These are phyloP conservation scores for Solanum piurae DNA, from an alignment of 257 asterid genomes.

Conservation along the genomic window DNA sequence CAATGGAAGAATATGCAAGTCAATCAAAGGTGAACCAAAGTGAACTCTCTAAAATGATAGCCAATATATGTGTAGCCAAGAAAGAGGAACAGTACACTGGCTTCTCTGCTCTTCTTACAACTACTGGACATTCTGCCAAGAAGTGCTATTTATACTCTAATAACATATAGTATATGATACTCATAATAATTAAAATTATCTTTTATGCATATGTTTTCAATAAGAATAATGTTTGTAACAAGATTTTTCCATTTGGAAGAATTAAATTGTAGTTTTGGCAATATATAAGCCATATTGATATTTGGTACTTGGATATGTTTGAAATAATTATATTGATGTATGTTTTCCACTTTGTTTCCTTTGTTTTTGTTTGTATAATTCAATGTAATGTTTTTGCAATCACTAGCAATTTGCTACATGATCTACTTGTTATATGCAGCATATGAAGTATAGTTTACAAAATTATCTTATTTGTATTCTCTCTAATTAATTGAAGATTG, in stretches of 20 bases:
- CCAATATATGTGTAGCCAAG: conserved; percentile 2
- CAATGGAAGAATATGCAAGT: conserved; percentile 6
- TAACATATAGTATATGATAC: background rate
- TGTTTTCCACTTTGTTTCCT: background rate
- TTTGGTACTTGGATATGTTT: too few species aligned
- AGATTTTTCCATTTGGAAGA: background rate
- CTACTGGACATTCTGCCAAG: conserved; percentile 11
- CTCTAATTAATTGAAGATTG: too few species aligned
- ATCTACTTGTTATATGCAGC: background rate
- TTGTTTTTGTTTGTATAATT: background rate
- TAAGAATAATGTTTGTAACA: background rate
- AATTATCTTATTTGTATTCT: background rate
- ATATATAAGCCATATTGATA: background rate
- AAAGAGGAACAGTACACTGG: background rate
- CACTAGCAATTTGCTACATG: background rate
- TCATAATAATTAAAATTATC: background rate
- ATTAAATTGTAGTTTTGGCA: background rate
- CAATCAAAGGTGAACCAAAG: conserved; percentile 6
- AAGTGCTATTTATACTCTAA: conserved; percentile 10
- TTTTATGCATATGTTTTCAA: background rate
- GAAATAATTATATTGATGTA: too few species aligned
- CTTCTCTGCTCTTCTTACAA: background rate
- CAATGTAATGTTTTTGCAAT: background rate
- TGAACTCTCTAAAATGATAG: background rate
- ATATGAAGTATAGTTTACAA: background rate